phyloP scores from a whole-genome alignment of 495 filamentous ascomycete species.

The Aspergillus cavernicola region DNA sequence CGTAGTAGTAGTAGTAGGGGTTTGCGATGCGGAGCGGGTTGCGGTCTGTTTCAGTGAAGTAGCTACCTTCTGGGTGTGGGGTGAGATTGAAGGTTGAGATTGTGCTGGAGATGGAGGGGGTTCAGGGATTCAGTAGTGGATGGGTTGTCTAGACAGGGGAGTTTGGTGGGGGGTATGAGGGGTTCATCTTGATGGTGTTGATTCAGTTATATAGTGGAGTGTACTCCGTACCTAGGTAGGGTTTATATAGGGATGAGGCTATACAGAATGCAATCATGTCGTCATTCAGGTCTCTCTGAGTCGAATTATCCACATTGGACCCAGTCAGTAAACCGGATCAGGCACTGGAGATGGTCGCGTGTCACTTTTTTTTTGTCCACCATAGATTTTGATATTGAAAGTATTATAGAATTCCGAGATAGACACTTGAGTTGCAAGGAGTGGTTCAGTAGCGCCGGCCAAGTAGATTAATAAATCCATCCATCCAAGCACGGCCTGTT shows the following conservation, averaged over 20 bases:
- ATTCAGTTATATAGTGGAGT: no score
- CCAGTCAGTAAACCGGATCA: neutral
- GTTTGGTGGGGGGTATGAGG: neutral
- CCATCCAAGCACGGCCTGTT: slow-evolving; percentile 9
- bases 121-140: slow-evolving; percentile 27
- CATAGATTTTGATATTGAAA: no score
- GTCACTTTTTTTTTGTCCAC: neutral
- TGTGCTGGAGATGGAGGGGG: slow-evolving; percentile 31
- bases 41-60: slow-evolving; percentile 60
- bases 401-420: no score
- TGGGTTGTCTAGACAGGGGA: neutral
- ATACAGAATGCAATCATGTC: no score
- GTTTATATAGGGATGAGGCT: no score
- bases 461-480: slow-evolving; percentile 7
- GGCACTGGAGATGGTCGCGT: neutral
- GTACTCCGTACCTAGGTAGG: no score
- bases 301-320: neutral
- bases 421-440: no score
- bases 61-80: slow-evolving; percentile 62
- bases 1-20: slow-evolving; percentile 21
- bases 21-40: slow-evolving; percentile 44
- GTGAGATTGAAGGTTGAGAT: slow-evolving; percentile 37
- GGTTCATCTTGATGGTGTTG: neutral
- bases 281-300: neutral
- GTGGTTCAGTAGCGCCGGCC: neutral